Evolutionary conservation across 805 yeast species (phyloP).

Genomic region (Kregervanrija delftensis): DNA sequence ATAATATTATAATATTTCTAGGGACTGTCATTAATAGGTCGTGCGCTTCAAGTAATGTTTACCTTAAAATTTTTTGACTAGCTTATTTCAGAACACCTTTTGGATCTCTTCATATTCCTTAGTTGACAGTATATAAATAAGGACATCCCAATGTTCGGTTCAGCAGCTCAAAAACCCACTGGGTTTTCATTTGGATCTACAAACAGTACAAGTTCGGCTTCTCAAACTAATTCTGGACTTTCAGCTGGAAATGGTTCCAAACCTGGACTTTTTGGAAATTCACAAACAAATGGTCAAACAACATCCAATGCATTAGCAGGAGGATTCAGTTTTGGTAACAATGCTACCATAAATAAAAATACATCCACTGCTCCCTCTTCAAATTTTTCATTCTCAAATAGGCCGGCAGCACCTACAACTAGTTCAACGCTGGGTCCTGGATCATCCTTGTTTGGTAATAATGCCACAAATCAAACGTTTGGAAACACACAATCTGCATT

Average conservation of each 20-base stretch:
- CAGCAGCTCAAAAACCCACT: slow-evolving; percentile 15
- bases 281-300: slow-evolving; percentile 18
- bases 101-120: too few relatives aligned
- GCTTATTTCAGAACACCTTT: too few relatives aligned
- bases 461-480: slow-evolving; percentile 9
- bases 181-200: slow-evolving; percentile 20
- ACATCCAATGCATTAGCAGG: slow-evolving; percentile 3
- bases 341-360: neutral
- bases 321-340: neutral
- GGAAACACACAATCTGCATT: slow-evolving; percentile 4
- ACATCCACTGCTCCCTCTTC: neutral
- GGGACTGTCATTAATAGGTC: too few relatives aligned
- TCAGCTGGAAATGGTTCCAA: slow-evolving; percentile 1
- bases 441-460: slow-evolving; percentile 12
- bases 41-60: too few relatives aligned
- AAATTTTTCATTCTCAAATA: neutral
- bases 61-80: too few relatives aligned
- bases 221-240: neutral
- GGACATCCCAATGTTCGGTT: slow-evolving; percentile 17
- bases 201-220: neutral
- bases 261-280: slow-evolving; percentile 21
- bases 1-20: too few relatives aligned
- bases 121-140: neutral
- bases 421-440: slow-evolving; percentile 5
- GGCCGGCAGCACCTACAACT: slow-evolving; percentile 14